These are phyloP conservation scores for Carnegiea gigantea DNA, from an alignment of 179 eudicot genomes.

Conservation along the genomic window DNA sequence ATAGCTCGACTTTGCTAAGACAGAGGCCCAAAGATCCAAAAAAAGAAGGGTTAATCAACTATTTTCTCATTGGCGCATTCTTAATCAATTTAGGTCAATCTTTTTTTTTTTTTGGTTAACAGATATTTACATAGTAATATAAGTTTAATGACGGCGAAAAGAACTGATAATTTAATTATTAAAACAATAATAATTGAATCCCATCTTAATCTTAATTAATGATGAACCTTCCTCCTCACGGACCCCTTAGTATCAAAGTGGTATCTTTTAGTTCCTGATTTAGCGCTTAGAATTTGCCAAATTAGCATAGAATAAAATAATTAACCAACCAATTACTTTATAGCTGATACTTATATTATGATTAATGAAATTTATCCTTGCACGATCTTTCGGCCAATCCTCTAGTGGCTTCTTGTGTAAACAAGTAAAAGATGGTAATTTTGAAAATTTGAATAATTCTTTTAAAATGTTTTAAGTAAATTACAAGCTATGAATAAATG, in stretches of 20 bases:
- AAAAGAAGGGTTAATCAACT: too few species aligned
- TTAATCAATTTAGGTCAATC: conserved; percentile 1
- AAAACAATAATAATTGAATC: not conserved
- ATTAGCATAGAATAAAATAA: not conserved
- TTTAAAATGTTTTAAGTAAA: not conserved
- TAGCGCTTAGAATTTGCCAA: not conserved
- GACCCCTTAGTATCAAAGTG: not conserved
- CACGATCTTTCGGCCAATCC: not conserved
- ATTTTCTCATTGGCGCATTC: not conserved
- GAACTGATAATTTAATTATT: not conserved
- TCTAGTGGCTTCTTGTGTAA: not conserved
- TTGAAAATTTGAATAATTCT: not conserved
- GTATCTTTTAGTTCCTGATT: not conserved
- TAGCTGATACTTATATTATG: not conserved
- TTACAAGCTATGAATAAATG: not conserved
- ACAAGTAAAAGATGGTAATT: not conserved
- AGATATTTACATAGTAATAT: not conserved
- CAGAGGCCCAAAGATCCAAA: too few species aligned
- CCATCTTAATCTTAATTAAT: not conserved
- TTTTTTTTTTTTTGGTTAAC: not conserved
- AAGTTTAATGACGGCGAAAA: not conserved
- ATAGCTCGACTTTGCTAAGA: too few species aligned
- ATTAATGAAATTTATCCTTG: not conserved
- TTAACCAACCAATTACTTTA: not conserved
- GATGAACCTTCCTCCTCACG: not conserved